These are phyloP conservation scores for Prunus davidiana DNA, from an alignment of 306 rosid genomes.

Conservation along the genomic window DNA sequence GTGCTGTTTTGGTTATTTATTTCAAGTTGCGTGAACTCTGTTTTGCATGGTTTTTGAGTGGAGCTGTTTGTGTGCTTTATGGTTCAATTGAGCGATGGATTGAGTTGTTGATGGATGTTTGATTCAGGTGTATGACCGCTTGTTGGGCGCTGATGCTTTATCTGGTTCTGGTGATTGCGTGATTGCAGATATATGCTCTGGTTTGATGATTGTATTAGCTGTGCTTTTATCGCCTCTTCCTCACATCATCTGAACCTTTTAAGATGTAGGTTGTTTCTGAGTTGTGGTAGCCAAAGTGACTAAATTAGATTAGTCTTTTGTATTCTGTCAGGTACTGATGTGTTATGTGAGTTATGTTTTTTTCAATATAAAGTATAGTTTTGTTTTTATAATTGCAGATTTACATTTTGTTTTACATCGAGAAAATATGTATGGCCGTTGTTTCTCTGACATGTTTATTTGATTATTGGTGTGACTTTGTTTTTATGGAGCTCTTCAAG, in stretches of 20 bases:
- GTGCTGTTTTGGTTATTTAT: background rate
- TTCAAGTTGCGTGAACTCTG: slow-evolving; percentile 9
- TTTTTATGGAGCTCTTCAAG: background rate
- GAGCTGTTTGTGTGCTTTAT: slow-evolving; percentile 29
- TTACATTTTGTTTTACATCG: background rate
- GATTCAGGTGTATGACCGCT: slow-evolving; percentile 86
- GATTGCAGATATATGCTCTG: slow-evolving; percentile 87
- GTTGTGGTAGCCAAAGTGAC: slow-evolving; percentile 24
- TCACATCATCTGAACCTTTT: slow-evolving; percentile 40
- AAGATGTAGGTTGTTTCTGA: slow-evolving; percentile 27
- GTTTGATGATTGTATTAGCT: slow-evolving; percentile 83
- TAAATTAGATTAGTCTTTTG: slow-evolving; percentile 24
- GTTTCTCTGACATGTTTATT: background rate
- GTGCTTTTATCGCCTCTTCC: slow-evolving; percentile 62
- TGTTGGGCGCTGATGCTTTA: slow-evolving; percentile 97
- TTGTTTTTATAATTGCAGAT: background rate
- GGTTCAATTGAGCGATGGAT: slow-evolving; percentile 53
- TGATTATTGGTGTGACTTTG: background rate
- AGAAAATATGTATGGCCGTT: background rate
- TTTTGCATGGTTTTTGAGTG: slow-evolving; percentile 30
- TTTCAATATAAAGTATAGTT: slow-evolving; percentile 12
- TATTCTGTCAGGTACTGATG: slow-evolving; percentile 19
- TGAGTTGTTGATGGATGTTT: slow-evolving; percentile 81
- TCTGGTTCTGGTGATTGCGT: slow-evolving; percentile 96
- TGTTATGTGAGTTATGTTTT: slow-evolving; percentile 1